Percentiles rank a stretch among this genome's conserved stretches.
These are phyloP conservation scores for Keithomyces neogunnii DNA, from an alignment of 2,329 filamentous ascomycete species.

Conservation along the genomic window DNA sequence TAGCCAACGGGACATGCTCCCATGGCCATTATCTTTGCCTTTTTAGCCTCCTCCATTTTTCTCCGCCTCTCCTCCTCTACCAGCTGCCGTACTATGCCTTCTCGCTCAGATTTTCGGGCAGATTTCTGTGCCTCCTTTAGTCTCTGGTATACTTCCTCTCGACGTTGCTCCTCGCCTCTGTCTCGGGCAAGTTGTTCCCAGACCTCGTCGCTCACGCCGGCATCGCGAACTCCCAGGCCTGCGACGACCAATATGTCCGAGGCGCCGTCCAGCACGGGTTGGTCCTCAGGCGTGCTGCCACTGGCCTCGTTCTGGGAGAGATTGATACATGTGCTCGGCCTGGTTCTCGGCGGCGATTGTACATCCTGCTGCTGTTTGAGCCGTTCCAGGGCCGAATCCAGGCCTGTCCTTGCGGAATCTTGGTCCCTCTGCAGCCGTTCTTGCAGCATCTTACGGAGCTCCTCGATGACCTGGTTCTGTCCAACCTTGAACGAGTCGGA, in stretches of 20 bases:
- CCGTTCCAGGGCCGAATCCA: background rate
- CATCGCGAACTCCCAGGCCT: conserved; percentile 35
- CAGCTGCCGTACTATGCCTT: conserved; percentile 27
- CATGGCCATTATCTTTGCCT: conserved; percentile 40
- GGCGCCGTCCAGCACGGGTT: background rate
- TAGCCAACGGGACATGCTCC: conserved; percentile 50
- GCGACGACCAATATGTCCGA: background rate
- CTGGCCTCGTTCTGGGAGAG: background rate
- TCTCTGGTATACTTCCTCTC: conserved; percentile 26
- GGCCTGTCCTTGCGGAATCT: background rate
- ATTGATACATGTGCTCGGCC: background rate
- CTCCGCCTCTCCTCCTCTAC: conserved; percentile 29
- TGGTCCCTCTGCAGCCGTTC: conserved; percentile 1
- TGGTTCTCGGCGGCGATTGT: background rate
- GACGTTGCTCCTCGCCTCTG: conserved; percentile 26
- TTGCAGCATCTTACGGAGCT: conserved; percentile 16
- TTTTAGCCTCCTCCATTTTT: conserved; percentile 28
- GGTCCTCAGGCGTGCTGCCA: background rate
- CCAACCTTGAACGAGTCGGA: conserved; percentile 10
- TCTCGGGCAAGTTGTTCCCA: conserved; percentile 54
- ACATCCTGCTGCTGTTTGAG: background rate
- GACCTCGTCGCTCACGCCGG: conserved; percentile 47
- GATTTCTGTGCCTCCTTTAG: conserved; percentile 22
- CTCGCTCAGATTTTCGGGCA: conserved; percentile 21
- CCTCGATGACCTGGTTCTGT: conserved; percentile 6